phyloP scores from a whole-genome alignment of 2,329 filamentous ascomycete species.

The Neofusicoccum parvum region DNA sequence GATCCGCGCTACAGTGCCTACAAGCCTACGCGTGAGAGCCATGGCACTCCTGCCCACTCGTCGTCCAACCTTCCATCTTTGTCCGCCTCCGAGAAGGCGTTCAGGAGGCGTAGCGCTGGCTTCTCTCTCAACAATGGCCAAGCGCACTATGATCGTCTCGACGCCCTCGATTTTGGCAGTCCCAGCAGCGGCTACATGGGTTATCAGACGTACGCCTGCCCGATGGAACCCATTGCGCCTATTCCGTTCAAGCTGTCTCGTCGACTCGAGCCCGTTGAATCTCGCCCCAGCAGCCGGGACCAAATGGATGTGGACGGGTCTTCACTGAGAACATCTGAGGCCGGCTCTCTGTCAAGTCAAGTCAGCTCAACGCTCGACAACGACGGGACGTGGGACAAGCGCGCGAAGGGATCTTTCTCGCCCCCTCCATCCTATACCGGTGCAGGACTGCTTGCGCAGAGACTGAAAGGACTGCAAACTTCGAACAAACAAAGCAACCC shows the following conservation, averaged over 20 bases:
- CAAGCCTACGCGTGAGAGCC: constrained; percentile 61
- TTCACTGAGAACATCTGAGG: constrained; percentile 27
- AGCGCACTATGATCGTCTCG: constrained; percentile 30
- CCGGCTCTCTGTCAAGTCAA: constrained; percentile 24
- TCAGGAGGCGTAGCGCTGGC: constrained; percentile 36
- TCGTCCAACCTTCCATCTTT: constrained; percentile 22
- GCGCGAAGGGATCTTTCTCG: constrained; percentile 47
- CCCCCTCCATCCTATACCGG: constrained; percentile 59
- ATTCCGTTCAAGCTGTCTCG: constrained; percentile 28
- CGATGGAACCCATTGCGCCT: constrained; percentile 25
- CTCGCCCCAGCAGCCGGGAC: constrained; percentile 32
- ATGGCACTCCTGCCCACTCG: constrained; percentile 28
- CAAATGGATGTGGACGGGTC: constrained; percentile 26
- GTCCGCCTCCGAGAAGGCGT: constrained; percentile 30
- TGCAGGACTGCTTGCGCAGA: constrained; percentile 71
- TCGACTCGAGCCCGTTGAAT: constrained; percentile 30
- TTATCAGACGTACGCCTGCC: not conserved
- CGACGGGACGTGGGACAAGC: constrained; percentile 62
- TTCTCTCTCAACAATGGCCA: constrained; percentile 37
- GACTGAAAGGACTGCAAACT: constrained; percentile 59
- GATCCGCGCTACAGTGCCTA: constrained; percentile 86
- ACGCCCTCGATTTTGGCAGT: constrained; percentile 11
- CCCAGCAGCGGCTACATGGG: not conserved
- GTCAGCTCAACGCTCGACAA: constrained; percentile 24
- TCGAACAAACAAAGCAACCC: not conserved